phyloP scores from a whole-genome alignment of 2,329 filamentous ascomycete genomes.

The Trichoderma sp. region DNA sequence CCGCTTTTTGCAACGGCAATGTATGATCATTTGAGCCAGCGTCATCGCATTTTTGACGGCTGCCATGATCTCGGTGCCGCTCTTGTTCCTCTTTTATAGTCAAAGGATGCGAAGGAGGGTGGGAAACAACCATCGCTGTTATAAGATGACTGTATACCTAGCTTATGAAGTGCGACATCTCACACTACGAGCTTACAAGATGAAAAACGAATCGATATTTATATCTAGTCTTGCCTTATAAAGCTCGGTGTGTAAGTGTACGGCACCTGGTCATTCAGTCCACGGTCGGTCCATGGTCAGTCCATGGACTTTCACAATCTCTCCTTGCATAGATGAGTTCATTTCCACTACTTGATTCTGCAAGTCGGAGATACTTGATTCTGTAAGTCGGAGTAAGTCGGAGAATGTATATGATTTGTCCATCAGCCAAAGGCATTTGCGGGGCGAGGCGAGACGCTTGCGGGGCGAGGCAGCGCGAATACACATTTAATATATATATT shows the following conservation, averaged over 20 bases:
- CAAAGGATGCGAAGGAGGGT: not conserved
- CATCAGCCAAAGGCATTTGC: not conserved
- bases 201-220: not conserved
- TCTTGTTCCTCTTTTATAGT: not conserved
- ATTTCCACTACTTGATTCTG: too few species aligned
- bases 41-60: not conserved
- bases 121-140: not conserved
- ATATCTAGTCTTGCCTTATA: not conserved
- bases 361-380: too few species aligned
- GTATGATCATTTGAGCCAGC: not conserved
- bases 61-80: not conserved
- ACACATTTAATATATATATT: not conserved
- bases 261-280: not conserved
- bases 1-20: not conserved
- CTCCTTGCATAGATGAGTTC: too few species aligned
- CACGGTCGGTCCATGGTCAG: not conserved
- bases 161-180: not conserved
- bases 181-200: not conserved
- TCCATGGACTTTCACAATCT: too few species aligned
- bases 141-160: not conserved
- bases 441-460: not conserved
- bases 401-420: not conserved
- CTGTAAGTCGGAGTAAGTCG: too few species aligned
- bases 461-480: not conserved
- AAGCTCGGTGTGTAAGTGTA: not conserved